These are phyloP conservation scores for Phaffomyces opuntiae DNA, from an alignment of 805 yeast genomes.

Conservation along the genomic window DNA sequence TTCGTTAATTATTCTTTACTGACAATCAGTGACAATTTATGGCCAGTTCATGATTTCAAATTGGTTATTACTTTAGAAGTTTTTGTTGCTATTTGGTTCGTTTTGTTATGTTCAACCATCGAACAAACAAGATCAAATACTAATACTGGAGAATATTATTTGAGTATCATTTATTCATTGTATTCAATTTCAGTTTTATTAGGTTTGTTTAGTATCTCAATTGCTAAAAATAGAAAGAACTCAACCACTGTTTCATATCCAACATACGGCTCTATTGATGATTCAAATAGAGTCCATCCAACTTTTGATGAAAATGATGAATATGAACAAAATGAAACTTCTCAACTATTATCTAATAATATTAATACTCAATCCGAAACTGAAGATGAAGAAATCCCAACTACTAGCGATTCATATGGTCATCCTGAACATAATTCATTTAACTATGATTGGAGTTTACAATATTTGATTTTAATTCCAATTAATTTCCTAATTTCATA, in stretches of 20 bases:
- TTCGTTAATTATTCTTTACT: constrained; percentile 51
- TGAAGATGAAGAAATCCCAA: constrained; percentile 3
- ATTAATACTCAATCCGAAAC: constrained; percentile 10
- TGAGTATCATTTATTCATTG: constrained; percentile 39
- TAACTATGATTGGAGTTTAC: constrained; percentile 77
- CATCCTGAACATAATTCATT: constrained; percentile 30
- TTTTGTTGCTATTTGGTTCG: constrained; percentile 50
- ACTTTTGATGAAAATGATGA: constrained; percentile 13
- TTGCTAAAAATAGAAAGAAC: constrained; percentile 22
- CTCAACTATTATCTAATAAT: constrained; percentile 27
- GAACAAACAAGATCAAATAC: constrained; percentile 36
- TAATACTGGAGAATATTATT: constrained; percentile 41
- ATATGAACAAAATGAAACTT: constrained; percentile 22
- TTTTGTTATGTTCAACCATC: constrained; percentile 44
- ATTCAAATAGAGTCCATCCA: not conserved
- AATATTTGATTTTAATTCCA: constrained; percentile 65
- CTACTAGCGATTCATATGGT: constrained; percentile 2
- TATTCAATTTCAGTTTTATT: constrained; percentile 41
- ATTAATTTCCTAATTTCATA: constrained; percentile 48
- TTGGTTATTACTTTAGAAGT: constrained; percentile 49
- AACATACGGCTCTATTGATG: not conserved
- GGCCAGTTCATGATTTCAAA: constrained; percentile 54
- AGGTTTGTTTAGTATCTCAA: constrained; percentile 39
- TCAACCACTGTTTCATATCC: not conserved
- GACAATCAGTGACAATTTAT: constrained; percentile 28